Evolutionary conservation across 352 stramenopile species (phyloP), one percentile per base, ranked within the genome.

Genomic region (Globisporangium acanthophoron): DNA sequence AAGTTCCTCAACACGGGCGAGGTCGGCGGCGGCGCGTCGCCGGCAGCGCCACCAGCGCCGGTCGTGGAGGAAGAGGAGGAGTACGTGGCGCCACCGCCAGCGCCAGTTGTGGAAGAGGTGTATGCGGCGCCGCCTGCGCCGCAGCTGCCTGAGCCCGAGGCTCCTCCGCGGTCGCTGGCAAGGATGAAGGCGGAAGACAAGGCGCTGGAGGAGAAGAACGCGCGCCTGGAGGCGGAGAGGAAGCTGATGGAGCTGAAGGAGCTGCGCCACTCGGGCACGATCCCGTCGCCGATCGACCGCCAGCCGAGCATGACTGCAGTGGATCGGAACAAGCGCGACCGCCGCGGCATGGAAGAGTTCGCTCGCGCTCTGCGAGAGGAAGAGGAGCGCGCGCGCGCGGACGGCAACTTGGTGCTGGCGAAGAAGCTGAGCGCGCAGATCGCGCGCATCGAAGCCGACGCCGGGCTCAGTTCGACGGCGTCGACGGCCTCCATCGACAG

Each of bases 161-260:
- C 69, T 24, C 60, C 64, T 12, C 52, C 66, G 6, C 68, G 67
- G 21, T 59, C 76, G 41, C 58, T 74, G 35, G 70, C 59, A 21
- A 64, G 65, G 31, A 53, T 85, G 46, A 64, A 78, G 18, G 69
- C 69, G 3, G 77, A 82, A 35, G 68, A 85, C 39, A 74, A 81
- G 33, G 80, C 88, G 45, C 56, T 74, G 39, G 83, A 94, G 71
- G 85, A 94, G 41, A 64, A 82, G 45, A 85, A 88, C 52, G 85
- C 85, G 16, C 85, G 85, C 13, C 33, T 85, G 24, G 85, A 94
- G 58, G 85, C 85, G 8, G 82, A 94, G 64, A 81, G 76, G 37
- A 94, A 92, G 59, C 53, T 94, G 45, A 71, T 88, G 66, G 85
- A 94, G 58, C 73, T 94, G 3, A 86, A 92, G 70, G 78, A 88